A percentile compares a stretch with the other conserved stretches of the same genome.
Conservation (phyloP, 352 stramenopile genomes). For the Pseudoperonospora humuli region DNA sequence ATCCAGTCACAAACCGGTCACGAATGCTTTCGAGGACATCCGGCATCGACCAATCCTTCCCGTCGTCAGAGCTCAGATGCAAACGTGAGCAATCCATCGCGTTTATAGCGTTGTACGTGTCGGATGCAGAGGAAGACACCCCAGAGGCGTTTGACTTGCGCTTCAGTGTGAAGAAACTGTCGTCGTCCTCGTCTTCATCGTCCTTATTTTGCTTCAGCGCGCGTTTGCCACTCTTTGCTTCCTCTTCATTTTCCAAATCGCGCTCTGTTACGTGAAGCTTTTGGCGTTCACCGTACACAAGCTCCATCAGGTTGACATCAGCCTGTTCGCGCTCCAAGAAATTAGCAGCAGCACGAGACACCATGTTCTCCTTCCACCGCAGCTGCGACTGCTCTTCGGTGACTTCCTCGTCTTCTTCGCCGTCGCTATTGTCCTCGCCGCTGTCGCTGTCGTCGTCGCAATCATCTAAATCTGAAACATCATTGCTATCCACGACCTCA, state of each 20-base stretch:
- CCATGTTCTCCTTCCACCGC: constrained; percentile 84
- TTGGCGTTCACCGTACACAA: constrained; percentile 83
- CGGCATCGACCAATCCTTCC: constrained; percentile 67
- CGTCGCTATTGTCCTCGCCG: constrained; percentile 32
- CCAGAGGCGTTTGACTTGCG: constrained; percentile 35
- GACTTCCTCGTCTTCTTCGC: constrained; percentile 40
- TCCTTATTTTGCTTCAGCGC: constrained; percentile 12
- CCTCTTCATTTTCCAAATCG: constrained; percentile 55
- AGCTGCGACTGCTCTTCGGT: constrained; percentile 59
- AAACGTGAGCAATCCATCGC: constrained; percentile 77
- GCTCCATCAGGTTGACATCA: constrained; percentile 87
- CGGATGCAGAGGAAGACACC: constrained; percentile 22
- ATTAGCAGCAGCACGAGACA: constrained; percentile 72
- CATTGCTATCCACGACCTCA: constrained; percentile 13
- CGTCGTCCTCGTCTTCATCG: constrained; percentile 49
- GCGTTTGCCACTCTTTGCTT: constrained; percentile 27
- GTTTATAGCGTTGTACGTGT: constrained; percentile 63
- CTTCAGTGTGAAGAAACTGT: constrained; percentile 76
- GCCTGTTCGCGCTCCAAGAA: constrained; percentile 78
- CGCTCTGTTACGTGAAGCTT: constrained; percentile 79
- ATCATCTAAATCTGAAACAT: constrained; percentile 28
- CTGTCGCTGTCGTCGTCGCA: constrained; percentile 38
- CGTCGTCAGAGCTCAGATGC: constrained; percentile 53
- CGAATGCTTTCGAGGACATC: constrained; percentile 75
- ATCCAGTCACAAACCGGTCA: constrained; percentile 96